Evolutionary conservation across 768 basidiomycete species (phyloP).

Genomic region (Collybiopsis confluens): DNA sequence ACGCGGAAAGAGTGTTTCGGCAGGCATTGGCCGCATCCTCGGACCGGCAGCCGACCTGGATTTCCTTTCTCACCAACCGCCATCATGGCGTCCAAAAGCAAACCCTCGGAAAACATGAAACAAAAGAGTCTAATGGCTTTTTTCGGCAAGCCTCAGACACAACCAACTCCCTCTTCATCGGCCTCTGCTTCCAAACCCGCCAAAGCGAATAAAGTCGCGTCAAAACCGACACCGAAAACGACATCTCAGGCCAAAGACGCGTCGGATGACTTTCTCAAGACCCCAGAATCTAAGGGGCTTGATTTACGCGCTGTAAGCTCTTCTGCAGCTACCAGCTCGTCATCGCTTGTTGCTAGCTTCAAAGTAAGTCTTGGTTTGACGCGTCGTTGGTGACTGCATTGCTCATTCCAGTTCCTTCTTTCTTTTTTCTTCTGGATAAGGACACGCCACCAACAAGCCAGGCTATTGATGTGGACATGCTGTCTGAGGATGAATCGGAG

Average conservation of each 20-base stretch:
- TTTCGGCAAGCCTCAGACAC: constrained; percentile 39
- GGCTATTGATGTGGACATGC: constrained; percentile 72
- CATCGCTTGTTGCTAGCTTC: constrained; percentile 40
- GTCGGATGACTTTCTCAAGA: constrained; percentile 31
- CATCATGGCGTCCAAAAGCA: constrained; percentile 26
- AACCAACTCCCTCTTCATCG: constrained; percentile 17
- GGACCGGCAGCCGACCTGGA: too few relatives aligned
- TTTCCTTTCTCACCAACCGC: not conserved
- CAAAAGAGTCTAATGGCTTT: constrained; percentile 75
- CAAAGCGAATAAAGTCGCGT: constrained; percentile 9
- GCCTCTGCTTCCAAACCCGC: constrained; percentile 14
- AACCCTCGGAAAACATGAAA: constrained; percentile 43
- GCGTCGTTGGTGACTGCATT: not conserved
- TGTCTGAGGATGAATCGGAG: constrained; percentile 46
- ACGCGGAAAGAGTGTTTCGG: too few relatives aligned
- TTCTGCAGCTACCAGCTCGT: constrained; percentile 33
- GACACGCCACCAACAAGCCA: constrained; percentile 79
- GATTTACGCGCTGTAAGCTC: constrained; percentile 29
- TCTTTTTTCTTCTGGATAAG: too few relatives aligned
- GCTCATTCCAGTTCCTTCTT: too few relatives aligned
- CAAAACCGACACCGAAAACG: not conserved
- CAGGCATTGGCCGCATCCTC: too few relatives aligned
- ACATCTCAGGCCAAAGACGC: constrained; percentile 23
- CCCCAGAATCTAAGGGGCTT: constrained; percentile 32
- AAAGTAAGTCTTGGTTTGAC: constrained; percentile 15